Evolutionary conservation across 176 grass and related monocot genomes (phyloP).

Genomic region (Stipa capillata): DNA sequence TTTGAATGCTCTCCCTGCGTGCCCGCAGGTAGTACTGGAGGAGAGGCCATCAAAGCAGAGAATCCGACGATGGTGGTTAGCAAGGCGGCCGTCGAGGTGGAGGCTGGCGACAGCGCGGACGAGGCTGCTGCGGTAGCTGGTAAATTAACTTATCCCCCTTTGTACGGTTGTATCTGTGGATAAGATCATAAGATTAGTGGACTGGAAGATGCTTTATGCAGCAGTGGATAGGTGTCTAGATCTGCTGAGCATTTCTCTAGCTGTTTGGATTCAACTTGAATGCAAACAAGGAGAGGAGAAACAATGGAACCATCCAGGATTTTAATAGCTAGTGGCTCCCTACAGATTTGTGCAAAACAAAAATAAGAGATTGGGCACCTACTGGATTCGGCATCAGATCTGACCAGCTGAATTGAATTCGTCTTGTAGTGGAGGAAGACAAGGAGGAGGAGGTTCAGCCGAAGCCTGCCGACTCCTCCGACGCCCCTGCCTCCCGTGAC

Average conservation of each 20-base stretch:
- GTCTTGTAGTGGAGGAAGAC: neutral
- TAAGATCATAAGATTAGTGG: conserved; percentile 13
- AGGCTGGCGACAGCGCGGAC: neutral
- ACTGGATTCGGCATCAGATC: conserved; percentile 21
- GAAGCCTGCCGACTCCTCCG: neutral
- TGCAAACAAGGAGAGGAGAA: neutral
- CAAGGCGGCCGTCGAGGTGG: neutral
- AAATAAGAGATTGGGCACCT: neutral
- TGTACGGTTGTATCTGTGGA: neutral
- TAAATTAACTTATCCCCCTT: neutral
- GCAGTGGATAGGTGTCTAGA: conserved; percentile 1
- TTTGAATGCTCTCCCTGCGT: conserved; percentile 5
- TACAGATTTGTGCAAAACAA: neutral
- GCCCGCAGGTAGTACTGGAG: conserved; percentile 1
- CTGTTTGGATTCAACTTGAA: neutral
- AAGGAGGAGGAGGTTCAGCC: conserved; percentile 5
- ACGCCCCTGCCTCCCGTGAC: neutral
- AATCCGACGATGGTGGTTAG: neutral
- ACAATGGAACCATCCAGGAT: conserved; percentile 2
- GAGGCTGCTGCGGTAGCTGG: neutral
- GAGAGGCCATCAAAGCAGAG: conserved; percentile 32
- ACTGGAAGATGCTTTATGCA: conserved; percentile 5
- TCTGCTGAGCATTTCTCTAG: conserved; percentile 26
- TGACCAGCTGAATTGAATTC: neutral
- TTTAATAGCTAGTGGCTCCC: neutral